Base-by-base conservation (phyloP, 371 early-diverging fungal genomes). In the Caulochytrium protostelioides region DNA sequence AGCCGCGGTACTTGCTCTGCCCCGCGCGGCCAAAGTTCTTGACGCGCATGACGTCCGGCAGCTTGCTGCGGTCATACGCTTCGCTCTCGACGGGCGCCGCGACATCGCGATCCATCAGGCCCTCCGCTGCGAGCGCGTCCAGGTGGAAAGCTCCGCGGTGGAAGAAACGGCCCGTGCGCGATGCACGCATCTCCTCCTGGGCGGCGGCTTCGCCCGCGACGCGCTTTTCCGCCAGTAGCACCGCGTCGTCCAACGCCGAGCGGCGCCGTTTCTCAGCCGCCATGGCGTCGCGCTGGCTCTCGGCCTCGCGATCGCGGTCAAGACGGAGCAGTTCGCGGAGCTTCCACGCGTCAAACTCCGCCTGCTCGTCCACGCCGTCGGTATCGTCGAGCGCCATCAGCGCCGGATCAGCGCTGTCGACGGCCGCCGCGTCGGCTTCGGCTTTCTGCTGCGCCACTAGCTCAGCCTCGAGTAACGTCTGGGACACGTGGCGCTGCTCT, bases 341-440 rank as follows among this genome's bases (percentile, higher is more conserved):
- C 48, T 76, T 82, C 94, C 94, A 92, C 0, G 73, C 73, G 30
- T 74, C 76, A 49, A 70, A 79, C 49, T 92, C 94, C 3, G 72
- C 84, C 22, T 74, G 76, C 37, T 76, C 75, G 42, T 87, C 76
- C 7, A 78, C 24, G 14, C 71, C 78, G 54, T 92, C 94, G 0
- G 85, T 83, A 57, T 92, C 94, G 50, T 89, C 91, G 0, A 83
- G n/a, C n/a, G n/a, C n/a, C n/a, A n/a, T n/a, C n/a, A n/a, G n/a
- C n/a, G n/a, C n/a, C n/a, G n/a, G n/a, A n/a, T n/a, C n/a, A n/a
- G n/a, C n/a, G n/a, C n/a, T n/a, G n/a, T n/a, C n/a, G n/a, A n/a
- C n/a, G n/a, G n/a, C n/a, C n/a, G n/a, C n/a, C n/a, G n/a, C n/a
- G n/a, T n/a, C n/a, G n/a, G n/a, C n/a, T n/a, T n/a, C n/a, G n/a